Evolutionary conservation across 2,329 filamentous ascomycete species (phyloP).

Genomic region (Cladosporium cucumerinum): DNA sequence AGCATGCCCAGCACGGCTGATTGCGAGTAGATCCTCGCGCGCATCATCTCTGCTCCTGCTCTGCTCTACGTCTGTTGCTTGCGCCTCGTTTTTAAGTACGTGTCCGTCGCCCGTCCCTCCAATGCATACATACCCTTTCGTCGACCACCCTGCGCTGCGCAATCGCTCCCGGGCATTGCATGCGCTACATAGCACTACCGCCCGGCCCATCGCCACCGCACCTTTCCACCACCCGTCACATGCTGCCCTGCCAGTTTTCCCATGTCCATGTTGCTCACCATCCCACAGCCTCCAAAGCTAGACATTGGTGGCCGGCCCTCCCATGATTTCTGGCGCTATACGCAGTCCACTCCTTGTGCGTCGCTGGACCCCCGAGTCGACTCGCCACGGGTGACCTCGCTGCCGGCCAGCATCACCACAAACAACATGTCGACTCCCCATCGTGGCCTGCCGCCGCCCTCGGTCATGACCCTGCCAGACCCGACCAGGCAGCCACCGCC

Average conservation of each 20-base stretch:
- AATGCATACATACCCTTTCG: neutral
- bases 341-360: constrained; percentile 31
- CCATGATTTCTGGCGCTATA: constrained; percentile 48
- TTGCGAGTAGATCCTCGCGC: constrained; percentile 11
- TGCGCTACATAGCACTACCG: constrained; percentile 15
- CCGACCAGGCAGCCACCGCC: constrained; percentile 38
- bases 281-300: constrained; percentile 46
- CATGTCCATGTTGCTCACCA: constrained; percentile 48
- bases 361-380: constrained; percentile 35
- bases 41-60: neutral
- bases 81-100: constrained; percentile 19
- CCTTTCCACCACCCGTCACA: constrained; percentile 20
- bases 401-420: constrained; percentile 38
- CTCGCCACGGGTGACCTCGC: constrained; percentile 36
- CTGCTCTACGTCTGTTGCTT: constrained; percentile 3
- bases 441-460: constrained; percentile 52
- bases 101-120: constrained; percentile 20
- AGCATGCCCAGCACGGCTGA: constrained; percentile 11
- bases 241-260: constrained; percentile 19
- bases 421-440: constrained; percentile 50
- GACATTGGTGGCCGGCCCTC: constrained; percentile 47
- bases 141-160: constrained; percentile 3
- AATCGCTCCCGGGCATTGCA: constrained; percentile 8
- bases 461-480: constrained; percentile 52
- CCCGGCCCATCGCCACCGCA: constrained; percentile 12